Base-by-base conservation (phyloP, 192 early-diverging fungal species). In the Glomus cerebriforme region DNA sequence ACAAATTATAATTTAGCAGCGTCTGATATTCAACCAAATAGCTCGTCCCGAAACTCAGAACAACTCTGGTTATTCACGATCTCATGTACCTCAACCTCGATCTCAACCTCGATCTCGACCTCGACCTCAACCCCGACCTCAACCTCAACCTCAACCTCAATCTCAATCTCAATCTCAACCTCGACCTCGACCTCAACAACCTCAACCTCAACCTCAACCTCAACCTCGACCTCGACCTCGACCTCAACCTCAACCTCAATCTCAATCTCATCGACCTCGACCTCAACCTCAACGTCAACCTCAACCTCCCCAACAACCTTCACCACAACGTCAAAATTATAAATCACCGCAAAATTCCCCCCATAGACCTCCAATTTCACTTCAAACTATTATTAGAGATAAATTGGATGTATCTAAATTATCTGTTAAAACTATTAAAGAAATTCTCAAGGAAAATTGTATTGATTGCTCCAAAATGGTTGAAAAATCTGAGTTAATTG, bases 401-500 rank as follows among this genome's bases (percentile, higher is more conserved):
- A 79, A 85, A 49, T 71, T 71, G 75, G 80, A 85, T 73, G 79
- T 77, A 2, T 68, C 31, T 0, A 63, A 59, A 13, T 81, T 85
- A 13, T 76, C 83, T 5, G 29, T 78, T 69, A 92, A 91, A 66
- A 83, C 85, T 0, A 88, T 96, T 29, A 95, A 95, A 81, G 64
- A 67, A 8, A 86, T 95, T 27, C 84, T 96, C 15, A 81, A 80
- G 12, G 77, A 87, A 34, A 87, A 94, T 60, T 86, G 85, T 73
- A 92, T 96, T 10, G 90, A 92, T 70, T 87, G 88, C 59, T 86
- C 85, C 54, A 87, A 88, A 75, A 87, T 93, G 22, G 81, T 95
- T 22, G 95, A 96, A 73, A 95, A 94, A 67, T 80, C 81, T 19
- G 95, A 96, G 80, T 86, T 96, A 15, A 87, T 95, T 3, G 82